phyloP scores from a whole-genome alignment of 2,329 filamentous ascomycete species.

The Capronia americana region DNA sequence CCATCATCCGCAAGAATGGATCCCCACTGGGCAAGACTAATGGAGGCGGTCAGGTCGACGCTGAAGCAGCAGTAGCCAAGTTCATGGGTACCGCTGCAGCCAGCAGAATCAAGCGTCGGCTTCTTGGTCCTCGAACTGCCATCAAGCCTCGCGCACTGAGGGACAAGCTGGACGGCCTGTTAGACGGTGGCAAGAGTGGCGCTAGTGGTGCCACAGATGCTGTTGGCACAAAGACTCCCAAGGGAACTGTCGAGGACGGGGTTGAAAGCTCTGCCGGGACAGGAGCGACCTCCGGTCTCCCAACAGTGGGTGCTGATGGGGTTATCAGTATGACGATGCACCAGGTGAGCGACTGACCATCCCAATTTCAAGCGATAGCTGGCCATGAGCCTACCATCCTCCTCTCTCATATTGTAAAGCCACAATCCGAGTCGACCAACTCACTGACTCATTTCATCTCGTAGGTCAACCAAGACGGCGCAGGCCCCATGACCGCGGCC shows the following conservation, averaged over 20 bases:
- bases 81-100: conserved; percentile 61
- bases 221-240: conserved; percentile 56
- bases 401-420: not conserved
- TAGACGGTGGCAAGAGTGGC: conserved; percentile 40
- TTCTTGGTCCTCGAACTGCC: conserved; percentile 39
- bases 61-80: conserved; percentile 61
- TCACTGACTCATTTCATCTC: not conserved
- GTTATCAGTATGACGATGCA: conserved; percentile 69
- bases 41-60: conserved; percentile 64
- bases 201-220: conserved; percentile 41
- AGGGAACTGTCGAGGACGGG: conserved; percentile 57
- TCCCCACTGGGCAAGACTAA: conserved; percentile 69
- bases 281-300: conserved; percentile 62
- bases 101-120: conserved; percentile 22
- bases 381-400: not conserved
- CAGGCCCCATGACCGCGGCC: conserved; percentile 66
- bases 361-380: not conserved
- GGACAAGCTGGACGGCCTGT: not conserved
- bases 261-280: conserved; percentile 62
- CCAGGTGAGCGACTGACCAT: conserved; percentile 49
- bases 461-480: conserved; percentile 71
- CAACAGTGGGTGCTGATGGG: conserved; percentile 66
- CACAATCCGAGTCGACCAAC: not conserved
- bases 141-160: not conserved
- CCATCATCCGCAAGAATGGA: conserved; percentile 68